Percentiles rank a stretch among this genome's conserved stretches.
Evolutionary conservation across 257 asterid species (phyloP).

Genomic region (Echium plantagineum): DNA sequence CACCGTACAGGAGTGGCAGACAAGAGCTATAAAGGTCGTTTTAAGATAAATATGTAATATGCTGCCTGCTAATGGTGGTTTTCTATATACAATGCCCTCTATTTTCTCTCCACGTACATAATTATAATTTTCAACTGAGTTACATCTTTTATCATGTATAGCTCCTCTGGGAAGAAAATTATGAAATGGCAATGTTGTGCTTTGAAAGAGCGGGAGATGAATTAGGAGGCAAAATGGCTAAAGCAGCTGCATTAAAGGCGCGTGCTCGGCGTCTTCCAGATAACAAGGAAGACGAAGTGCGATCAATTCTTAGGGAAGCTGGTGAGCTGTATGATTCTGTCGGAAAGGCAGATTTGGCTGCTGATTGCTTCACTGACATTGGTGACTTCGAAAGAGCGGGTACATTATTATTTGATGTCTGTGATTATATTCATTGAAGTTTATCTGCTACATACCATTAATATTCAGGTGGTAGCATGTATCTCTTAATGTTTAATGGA

Average conservation of each 20-base stretch:
- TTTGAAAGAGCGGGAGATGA: constrained; percentile 57
- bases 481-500: no score
- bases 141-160: constrained; percentile 5
- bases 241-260: constrained; percentile 45
- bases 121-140: no score
- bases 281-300: constrained; percentile 30
- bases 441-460: no score
- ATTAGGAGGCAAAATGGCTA: constrained; percentile 45
- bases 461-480: no score
- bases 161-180: constrained; percentile 58
- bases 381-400: constrained; percentile 55
- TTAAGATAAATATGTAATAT: not conserved
- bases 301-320: constrained; percentile 42
- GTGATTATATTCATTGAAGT: no score
- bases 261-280: constrained; percentile 29
- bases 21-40: constrained; percentile 49
- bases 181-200: constrained; percentile 59
- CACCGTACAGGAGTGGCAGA: constrained; percentile 58
- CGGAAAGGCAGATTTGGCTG: constrained; percentile 42
- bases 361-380: constrained; percentile 49
- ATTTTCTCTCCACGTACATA: no score
- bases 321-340: constrained; percentile 53
- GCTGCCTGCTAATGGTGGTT: no score
- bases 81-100: no score
- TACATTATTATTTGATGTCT: constrained; percentile 5